Conservation (phyloP, 2,329 filamentous ascomycete genomes). For the Alternaria ventricosa region DNA sequence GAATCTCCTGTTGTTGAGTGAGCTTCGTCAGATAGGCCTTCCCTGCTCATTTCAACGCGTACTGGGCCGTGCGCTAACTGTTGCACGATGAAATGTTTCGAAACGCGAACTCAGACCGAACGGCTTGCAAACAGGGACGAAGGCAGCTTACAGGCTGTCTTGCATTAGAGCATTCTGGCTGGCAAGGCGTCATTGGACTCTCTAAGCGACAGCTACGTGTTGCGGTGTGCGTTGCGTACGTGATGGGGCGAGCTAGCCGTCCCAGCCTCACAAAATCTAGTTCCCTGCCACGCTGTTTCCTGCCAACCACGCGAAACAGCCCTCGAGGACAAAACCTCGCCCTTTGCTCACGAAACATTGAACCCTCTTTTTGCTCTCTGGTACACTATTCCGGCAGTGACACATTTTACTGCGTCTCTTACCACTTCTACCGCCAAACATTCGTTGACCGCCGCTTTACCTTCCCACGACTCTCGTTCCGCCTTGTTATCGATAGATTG, state of each 20-base stretch:
- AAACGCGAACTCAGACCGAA: slow-evolving; percentile 1
- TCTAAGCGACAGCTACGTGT: slow-evolving; percentile 25
- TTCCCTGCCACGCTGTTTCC: slow-evolving; percentile 26
- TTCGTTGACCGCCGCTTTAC: slow-evolving; percentile 20
- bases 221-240: slow-evolving; percentile 27
- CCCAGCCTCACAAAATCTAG: slow-evolving; percentile 25
- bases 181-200: slow-evolving; percentile 2
- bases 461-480: slow-evolving; percentile 12
- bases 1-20: neutral
- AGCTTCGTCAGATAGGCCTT: neutral
- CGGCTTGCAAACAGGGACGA: neutral
- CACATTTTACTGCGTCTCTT: slow-evolving; percentile 19
- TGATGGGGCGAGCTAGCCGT: slow-evolving; percentile 24
- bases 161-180: neutral
- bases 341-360: slow-evolving; percentile 20
- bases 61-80: neutral
- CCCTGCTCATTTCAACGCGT: neutral
- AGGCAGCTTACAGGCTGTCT: slow-evolving; percentile 1
- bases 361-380: slow-evolving; percentile 4
- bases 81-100: neutral
- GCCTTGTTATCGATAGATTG: slow-evolving; percentile 21
- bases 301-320: slow-evolving; percentile 9
- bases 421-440: slow-evolving; percentile 12
- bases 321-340: slow-evolving; percentile 16
- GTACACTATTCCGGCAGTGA: slow-evolving; percentile 14